phyloP scores from a whole-genome alignment of 192 early-diverging fungal species.

The Coemansia sp. region DNA sequence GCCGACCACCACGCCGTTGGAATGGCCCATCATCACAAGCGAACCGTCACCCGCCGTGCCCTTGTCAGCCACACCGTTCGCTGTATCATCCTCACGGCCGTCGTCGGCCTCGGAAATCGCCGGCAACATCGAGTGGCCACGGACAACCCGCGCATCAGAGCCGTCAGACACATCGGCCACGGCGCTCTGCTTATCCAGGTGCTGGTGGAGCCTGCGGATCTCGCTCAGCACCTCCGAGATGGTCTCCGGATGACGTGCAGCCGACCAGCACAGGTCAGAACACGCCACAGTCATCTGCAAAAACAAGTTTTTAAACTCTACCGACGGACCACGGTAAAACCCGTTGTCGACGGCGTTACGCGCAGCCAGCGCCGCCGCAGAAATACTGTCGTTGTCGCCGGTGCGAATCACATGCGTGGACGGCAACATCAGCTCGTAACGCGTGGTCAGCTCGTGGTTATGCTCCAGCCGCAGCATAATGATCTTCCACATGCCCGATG shows the following conservation, averaged over 20 bases:
- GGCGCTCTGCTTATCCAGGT: slow-evolving; percentile 31
- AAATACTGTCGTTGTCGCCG: slow-evolving; percentile 45
- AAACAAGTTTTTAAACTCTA: slow-evolving; percentile 51
- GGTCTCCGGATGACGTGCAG: slow-evolving; percentile 46
- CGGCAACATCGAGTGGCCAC: slow-evolving; percentile 16
- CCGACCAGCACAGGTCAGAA: slow-evolving; percentile 52
- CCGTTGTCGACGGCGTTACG: slow-evolving; percentile 35
- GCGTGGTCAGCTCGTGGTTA: slow-evolving; percentile 50
- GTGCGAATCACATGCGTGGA: slow-evolving; percentile 15
- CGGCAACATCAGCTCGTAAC: slow-evolving; percentile 30
- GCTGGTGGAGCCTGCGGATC: slow-evolving; percentile 47
- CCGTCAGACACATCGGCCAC: background rate
- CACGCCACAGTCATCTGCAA: slow-evolving; percentile 49
- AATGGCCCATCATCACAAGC: slow-evolving; percentile 37
- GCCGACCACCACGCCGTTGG: slow-evolving; percentile 14
- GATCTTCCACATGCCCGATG: slow-evolving; percentile 56
- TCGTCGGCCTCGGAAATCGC: slow-evolving; percentile 23
- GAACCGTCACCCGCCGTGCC: slow-evolving; percentile 20
- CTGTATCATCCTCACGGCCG: background rate
- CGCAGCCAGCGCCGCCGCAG: slow-evolving; percentile 38
- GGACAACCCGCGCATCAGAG: background rate
- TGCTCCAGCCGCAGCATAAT: slow-evolving; percentile 55
- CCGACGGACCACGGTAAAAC: slow-evolving; percentile 28
- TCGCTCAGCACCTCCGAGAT: slow-evolving; percentile 50
- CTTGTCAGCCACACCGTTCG: background rate